A percentile compares a stretch with the other conserved stretches of the same genome.
These are phyloP conservation scores for Ascoidea asiatica DNA, from an alignment of 805 yeast species.

Conservation along the genomic window DNA sequence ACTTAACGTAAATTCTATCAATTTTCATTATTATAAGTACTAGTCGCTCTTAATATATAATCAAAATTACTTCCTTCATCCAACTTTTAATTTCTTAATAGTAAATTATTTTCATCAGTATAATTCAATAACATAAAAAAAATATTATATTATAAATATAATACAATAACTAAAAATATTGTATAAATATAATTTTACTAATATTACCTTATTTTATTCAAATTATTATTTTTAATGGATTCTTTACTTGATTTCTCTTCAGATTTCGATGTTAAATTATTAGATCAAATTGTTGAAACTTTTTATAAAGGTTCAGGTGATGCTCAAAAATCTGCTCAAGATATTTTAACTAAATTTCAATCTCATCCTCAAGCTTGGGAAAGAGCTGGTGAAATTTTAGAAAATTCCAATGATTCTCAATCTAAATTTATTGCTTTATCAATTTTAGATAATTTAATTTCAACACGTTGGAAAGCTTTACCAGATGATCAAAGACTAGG, in stretches of 20 bases:
- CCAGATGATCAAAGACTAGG: conserved; percentile 86
- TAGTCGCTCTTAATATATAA: too few relatives aligned
- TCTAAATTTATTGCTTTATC: conserved; percentile 87
- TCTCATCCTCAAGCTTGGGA: conserved; percentile 96
- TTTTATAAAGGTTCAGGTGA: conserved; percentile 71
- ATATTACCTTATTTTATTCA: too few relatives aligned
- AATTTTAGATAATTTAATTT: conserved; percentile 78
- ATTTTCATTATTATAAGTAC: too few relatives aligned
- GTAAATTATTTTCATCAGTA: too few relatives aligned
- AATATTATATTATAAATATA: too few relatives aligned
- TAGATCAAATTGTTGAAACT: conserved; percentile 76
- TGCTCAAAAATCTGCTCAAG: conserved; percentile 50
- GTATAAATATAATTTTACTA: too few relatives aligned
- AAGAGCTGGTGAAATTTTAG: conserved; percentile 78
- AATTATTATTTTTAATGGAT: too few relatives aligned
- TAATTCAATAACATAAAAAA: too few relatives aligned
- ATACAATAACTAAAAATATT: too few relatives aligned
- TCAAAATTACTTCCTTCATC: too few relatives aligned
- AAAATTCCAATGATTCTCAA: conserved; percentile 66
- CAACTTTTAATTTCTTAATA: too few relatives aligned
- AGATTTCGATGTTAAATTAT: conserved; percentile 65
- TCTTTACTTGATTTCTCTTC: conserved; percentile 73
- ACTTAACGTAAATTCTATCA: too few relatives aligned
- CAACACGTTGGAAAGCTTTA: conserved; percentile 85
- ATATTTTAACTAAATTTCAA: conserved; percentile 66